Evolutionary conservation across 805 yeast species (phyloP), one percentile per base, ranked within the genome.

Genomic region (Lipomyces starkeyi): DNA sequence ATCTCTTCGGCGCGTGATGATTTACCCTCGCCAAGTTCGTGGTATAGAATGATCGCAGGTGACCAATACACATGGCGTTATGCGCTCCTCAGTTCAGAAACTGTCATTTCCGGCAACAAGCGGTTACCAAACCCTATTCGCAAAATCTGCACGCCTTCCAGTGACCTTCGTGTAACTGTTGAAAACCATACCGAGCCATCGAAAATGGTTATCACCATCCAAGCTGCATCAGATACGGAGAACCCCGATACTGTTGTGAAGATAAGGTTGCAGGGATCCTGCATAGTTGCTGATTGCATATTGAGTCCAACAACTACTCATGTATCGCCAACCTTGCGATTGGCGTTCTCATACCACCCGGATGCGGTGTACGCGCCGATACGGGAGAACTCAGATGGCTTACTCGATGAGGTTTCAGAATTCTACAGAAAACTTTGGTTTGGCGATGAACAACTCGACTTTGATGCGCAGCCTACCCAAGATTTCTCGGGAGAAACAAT

Each of bases 351-450:
- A 63, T 95, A 89, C 83, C 84, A 87, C 75, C 91, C 97, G 35
- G 84, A 86, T 62, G 91, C 90, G 78, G 99, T 99, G n/a, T 93
- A 90, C 78, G 97, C 97, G 68, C 98, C 99, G 77, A 90, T 95
- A 73, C 83, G 88, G 73, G 99, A 95, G 82, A 86, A 90, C 53
- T 90, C 91, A 88, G 91, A 88, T 72, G 95, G 88, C 75, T 89
- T 99, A 84, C 95, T 94, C 81, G 87, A 86, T 69, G 87, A 98
- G 80, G 93, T 95, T 81, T 95, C 95, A 83, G 88, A 88, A 80
- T 91, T 95, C 84, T 95, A 95, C 87, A 95, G 99, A 99, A 89
- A 89, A 78, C 84, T 94, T 76, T 95, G 99, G 99, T 92, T 92
- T 77, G 96, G 94, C 70, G 73, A 82, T 56, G 77, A 80, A 57